Evolutionary conservation across 192 early-diverging fungal species (phyloP).

Genomic region (Backusella luteola): DNA sequence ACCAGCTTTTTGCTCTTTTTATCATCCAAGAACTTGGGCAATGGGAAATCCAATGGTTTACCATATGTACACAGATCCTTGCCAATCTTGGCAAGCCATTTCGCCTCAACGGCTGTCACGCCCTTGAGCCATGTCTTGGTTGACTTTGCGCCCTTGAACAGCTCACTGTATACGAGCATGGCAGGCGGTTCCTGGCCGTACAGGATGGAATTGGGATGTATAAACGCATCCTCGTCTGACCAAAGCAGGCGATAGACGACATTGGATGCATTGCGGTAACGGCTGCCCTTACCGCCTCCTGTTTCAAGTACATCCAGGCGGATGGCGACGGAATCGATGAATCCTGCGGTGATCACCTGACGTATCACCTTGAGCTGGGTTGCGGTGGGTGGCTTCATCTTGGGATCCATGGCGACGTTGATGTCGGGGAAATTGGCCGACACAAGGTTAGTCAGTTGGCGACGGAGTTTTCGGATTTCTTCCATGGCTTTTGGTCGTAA

Average conservation of each 20-base stretch:
- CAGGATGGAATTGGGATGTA: constrained; percentile 68
- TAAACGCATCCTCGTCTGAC: constrained; percentile 70
- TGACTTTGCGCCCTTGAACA: constrained; percentile 47
- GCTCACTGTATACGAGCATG: constrained; percentile 70
- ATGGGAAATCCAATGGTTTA: constrained; percentile 75
- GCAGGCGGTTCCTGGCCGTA: constrained; percentile 64
- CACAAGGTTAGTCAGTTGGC: constrained; percentile 72
- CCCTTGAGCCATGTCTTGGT: constrained; percentile 46
- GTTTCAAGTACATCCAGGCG: constrained; percentile 75
- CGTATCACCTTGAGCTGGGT: constrained; percentile 74
- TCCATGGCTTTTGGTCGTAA: constrained; percentile 82
- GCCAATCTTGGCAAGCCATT: constrained; percentile 82
- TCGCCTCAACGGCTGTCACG: constrained; percentile 69
- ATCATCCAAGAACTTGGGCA: constrained; percentile 64
- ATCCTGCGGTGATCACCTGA: constrained; percentile 87
- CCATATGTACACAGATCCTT: constrained; percentile 69
- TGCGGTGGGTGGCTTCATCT: constrained; percentile 63
- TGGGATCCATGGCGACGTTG: constrained; percentile 58
- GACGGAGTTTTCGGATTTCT: constrained; percentile 76
- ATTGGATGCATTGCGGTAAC: constrained; percentile 33
- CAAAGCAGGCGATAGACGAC: constrained; percentile 71
- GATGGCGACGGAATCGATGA: constrained; percentile 90
- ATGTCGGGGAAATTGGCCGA: constrained; percentile 60
- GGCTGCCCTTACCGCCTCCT: constrained; percentile 37
- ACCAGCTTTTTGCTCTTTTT: constrained; percentile 50